A percentile compares a stretch with the other conserved stretches of the same genome.
These are phyloP conservation scores for Secale cereale DNA, from an alignment of 176 grass and related monocot species.

Conservation along the genomic window DNA sequence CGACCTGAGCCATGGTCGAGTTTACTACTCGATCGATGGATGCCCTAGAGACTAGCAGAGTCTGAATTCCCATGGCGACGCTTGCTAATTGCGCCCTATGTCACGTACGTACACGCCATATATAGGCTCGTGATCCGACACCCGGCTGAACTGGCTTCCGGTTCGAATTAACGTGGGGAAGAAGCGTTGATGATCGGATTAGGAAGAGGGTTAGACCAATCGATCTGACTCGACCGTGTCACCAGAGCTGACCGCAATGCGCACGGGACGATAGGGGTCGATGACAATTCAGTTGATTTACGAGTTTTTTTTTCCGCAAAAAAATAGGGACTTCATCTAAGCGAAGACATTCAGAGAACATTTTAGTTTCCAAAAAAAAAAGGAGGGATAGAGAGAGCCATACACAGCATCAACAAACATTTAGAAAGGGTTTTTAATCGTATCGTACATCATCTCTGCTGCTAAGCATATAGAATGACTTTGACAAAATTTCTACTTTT, in stretches of 20 bases:
- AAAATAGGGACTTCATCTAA: too few relatives aligned
- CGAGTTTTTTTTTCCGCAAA: too few relatives aligned
- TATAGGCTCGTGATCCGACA: neutral
- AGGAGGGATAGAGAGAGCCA: neutral
- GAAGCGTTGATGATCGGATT: neutral
- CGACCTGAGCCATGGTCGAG: neutral
- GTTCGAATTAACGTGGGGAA: neutral
- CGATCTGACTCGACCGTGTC: neutral
- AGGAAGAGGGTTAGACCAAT: neutral
- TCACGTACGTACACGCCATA: neutral
- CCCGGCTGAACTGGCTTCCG: neutral
- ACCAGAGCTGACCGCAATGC: neutral
- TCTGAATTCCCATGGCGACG: too few relatives aligned
- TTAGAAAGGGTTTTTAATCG: neutral
- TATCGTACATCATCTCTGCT: neutral
- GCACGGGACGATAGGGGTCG: too few relatives aligned
- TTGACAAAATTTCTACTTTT: conserved; percentile 11
- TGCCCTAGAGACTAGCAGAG: neutral
- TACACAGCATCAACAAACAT: neutral
- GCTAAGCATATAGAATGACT: conserved; percentile 10
- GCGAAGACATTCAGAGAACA: neutral
- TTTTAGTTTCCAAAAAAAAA: too few relatives aligned
- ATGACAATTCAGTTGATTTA: neutral
- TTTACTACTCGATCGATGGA: neutral
- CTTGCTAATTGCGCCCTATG: too few relatives aligned